Evolutionary conservation across 768 basidiomycete species (phyloP), one percentile per base, ranked within the genome.

Genomic region (Amanita rubescens): DNA sequence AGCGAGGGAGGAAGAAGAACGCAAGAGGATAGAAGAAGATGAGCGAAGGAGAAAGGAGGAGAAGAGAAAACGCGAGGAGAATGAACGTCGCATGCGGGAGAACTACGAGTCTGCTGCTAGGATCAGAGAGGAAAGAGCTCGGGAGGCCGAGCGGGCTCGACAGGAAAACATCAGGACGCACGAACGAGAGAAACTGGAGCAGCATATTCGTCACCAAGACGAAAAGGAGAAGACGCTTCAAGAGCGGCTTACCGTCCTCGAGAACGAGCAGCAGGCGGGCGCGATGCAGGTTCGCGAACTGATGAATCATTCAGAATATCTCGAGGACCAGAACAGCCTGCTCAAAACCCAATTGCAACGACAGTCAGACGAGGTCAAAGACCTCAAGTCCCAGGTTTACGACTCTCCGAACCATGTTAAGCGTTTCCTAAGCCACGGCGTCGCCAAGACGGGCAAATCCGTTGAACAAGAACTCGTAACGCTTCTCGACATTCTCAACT

Each of bases 271-370:
- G 43, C 22, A 34, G 12, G 42, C 35, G 3, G n/a, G 20, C 32
- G 19, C 52, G 17, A 53, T 35, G 10, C 52, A 53, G 34, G 17
- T 53, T 12, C 45, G 25, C 17, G 54, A 55, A n/a, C 11, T 42
- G 22, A 35, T 49, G 46, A 35, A n/a, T 2, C 46, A 49, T 3
- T 39, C 47, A 1, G 54, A 55, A 15, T 33, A 33, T 17, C 38
- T 49, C 38, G 35, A 49, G 39, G 38, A 69, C 19, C 65, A 65
- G 22, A 70, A 69, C 45, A 61, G 62, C 27, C 64, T 71, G 63
- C 60, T 69, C 38, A 55, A 67, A 45, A 69, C 69, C 39, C 69
- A 71, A 52, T 47, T 71, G 7, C 64, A 65, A 19, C 67, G 64
- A 33, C 69, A 71, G 49, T 61, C 68, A 20, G 59, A 62, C 27